Evolutionary conservation across 371 early-diverging fungal genomes (phyloP), one percentile per base, ranked within the genome.

Genomic region (Mortierella sp.): DNA sequence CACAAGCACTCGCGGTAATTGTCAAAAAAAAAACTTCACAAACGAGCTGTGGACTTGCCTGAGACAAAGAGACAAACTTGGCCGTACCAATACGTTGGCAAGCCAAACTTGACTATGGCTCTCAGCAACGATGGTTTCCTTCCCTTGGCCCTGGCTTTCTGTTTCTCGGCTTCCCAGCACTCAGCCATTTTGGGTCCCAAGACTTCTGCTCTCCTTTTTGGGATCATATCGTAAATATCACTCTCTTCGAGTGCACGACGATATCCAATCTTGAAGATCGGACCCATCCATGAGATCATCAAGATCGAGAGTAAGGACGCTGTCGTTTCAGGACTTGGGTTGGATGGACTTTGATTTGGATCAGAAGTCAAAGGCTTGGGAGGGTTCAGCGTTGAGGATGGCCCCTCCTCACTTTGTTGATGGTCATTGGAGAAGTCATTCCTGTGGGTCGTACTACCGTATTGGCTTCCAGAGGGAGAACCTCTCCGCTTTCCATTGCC

Each of bases 201-300:
- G 16, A 67, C 53, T 12, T 45, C 56, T 11, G 84, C 60, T 9
- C 46, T 52, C n/a, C 68, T 62, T 18, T 62, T 30, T 28, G 79
- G 80, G 12, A 70, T 45, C 59, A 83, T 66, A 7, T 71, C 70
- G 28, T 59, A 74, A 18, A 84, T 51, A 57, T 84, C 84, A 1
- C 69, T 68, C 59, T 83, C 80, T 51, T 84, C 82, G 2, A 84
- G 45, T 2, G 70, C 80, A 19, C 83, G 83, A 18, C 70, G 60
- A 47, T 75, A 81, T 0, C 84, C 84, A 19, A 57, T 58, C 19
- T 56, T 68, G 66, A 84, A 70, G 52, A 84, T 12, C 0, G 80
- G 70, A 7, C 53, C 67, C 43, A 76, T 57, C 83, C 83, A 84
- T 12, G 64, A 50, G 50, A 74, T 44, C 1, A 62, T 66, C 3